Evolutionary conservation across 768 basidiomycete genomes (phyloP).

Genomic region (Hericium alpestre): DNA sequence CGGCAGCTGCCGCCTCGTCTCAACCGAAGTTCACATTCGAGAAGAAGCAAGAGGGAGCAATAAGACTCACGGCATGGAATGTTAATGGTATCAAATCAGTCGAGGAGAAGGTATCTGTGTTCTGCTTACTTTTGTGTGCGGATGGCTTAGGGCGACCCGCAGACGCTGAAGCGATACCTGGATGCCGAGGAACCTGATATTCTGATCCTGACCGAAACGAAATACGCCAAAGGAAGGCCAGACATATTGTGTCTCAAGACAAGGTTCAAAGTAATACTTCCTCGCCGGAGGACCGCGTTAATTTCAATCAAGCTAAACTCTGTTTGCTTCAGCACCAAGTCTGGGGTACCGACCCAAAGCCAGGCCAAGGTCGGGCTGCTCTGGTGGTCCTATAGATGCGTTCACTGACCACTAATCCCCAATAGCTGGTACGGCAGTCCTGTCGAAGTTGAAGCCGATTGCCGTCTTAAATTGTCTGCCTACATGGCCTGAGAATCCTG

Average conservation of each 20-base stretch:
- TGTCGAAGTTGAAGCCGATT: background rate
- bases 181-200: conserved; percentile 7
- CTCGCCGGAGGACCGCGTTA: background rate
- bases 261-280: conserved; percentile 4
- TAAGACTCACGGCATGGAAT: conserved; percentile 9
- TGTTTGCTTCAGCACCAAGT: conserved; percentile 2
- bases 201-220: conserved; percentile 8
- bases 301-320: too few relatives aligned
- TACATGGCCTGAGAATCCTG: background rate
- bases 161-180: conserved; percentile 10
- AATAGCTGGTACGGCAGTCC: background rate
- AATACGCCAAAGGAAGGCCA: conserved; percentile 5
- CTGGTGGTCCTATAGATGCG: background rate
- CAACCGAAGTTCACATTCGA: background rate
- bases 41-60: background rate
- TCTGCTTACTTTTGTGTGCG: background rate
- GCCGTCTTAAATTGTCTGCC: background rate
- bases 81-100: conserved; percentile 11
- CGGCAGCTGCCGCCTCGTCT: background rate
- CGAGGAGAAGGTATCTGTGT: background rate
- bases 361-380: background rate
- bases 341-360: conserved; percentile 7
- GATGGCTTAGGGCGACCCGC: background rate
- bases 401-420: background rate
- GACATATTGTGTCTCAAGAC: conserved; percentile 6